Evolutionary conservation across 129 eudicot genomes (phyloP).

Genomic region (Artemisia argyi): DNA sequence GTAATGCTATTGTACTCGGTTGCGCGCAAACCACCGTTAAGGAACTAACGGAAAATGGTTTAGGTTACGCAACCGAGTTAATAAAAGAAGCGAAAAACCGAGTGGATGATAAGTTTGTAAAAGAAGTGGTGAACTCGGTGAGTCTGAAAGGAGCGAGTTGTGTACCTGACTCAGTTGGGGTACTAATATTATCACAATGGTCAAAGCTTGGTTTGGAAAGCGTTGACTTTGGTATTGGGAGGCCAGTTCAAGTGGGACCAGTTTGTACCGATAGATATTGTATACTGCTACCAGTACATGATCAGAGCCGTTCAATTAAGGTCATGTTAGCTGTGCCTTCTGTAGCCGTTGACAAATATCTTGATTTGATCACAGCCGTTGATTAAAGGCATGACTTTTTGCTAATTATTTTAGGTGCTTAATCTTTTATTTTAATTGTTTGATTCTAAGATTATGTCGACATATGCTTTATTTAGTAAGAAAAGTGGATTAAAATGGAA

Average conservation of each 20-base stretch:
- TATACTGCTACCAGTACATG: constrained; percentile 54
- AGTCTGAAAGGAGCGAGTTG: constrained; percentile 39
- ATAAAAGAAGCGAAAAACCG: constrained; percentile 59
- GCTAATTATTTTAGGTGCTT: constrained; percentile 3
- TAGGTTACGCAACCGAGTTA: constrained; percentile 42
- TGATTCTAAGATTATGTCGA: constrained; percentile 33
- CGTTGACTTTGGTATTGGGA: constrained; percentile 80
- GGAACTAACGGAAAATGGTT: constrained; percentile 36
- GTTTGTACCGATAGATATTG: constrained; percentile 72
- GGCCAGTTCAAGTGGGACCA: constrained; percentile 72
- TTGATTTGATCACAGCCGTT: constrained; percentile 36
- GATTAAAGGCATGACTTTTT: constrained; percentile 28
- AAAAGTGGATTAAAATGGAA: constrained; percentile 10
- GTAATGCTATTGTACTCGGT: constrained; percentile 69
- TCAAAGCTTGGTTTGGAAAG: constrained; percentile 73
- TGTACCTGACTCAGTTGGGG: constrained; percentile 71
- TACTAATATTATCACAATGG: constrained; percentile 77
- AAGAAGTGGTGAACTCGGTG: constrained; percentile 66
- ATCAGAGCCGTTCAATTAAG: constrained; percentile 50
- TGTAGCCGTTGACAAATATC: constrained; percentile 51
- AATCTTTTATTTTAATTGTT: constrained; percentile 1
- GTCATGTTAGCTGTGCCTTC: constrained; percentile 76
- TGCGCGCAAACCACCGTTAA: constrained; percentile 50
- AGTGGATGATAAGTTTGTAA: constrained; percentile 59
- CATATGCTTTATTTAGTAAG: constrained; percentile 13